These are phyloP conservation scores for Helicostylum pulchrum DNA, from an alignment of 192 early-diverging fungal species.

Conservation along the genomic window DNA sequence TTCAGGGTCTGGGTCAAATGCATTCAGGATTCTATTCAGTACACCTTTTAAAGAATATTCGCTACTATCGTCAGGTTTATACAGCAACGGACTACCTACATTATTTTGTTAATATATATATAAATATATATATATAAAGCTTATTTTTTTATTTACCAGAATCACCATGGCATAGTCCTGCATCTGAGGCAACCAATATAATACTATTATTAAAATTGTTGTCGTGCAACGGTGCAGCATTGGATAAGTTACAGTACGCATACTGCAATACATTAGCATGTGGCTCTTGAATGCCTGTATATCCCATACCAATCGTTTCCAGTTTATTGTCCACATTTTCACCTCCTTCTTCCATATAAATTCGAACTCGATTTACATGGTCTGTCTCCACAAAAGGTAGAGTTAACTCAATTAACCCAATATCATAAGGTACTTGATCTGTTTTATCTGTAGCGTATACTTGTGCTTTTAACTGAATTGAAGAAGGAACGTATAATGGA, in stretches of 20 bases:
- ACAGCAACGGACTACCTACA: conserved; percentile 16
- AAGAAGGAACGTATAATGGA: neutral
- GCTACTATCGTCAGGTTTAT: neutral
- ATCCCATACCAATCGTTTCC: conserved; percentile 16
- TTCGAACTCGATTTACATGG: neutral
- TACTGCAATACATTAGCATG: conserved; percentile 1
- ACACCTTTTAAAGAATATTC: conserved; percentile 4
- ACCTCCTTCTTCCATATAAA: neutral
- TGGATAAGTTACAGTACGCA: conserved; percentile 13
- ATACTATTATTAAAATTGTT: neutral
- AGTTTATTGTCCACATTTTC: neutral
- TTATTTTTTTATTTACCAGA: conserved; percentile 15
- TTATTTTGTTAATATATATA: neutral
- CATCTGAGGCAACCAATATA: neutral
- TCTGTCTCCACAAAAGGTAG: neutral
- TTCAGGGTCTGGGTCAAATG: conserved; percentile 15
- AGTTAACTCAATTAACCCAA: conserved; percentile 12
- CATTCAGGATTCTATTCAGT: conserved; percentile 17
- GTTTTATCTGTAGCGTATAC: neutral
- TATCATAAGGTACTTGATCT: conserved; percentile 13
- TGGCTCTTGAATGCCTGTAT: neutral
- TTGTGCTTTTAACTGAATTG: neutral
- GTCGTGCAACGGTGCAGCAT: neutral
- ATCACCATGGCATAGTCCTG: conserved; percentile 18
- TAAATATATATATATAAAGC: neutral